phyloP scores from a whole-genome alignment of 2,329 filamentous ascomycete genomes.

The Penicillium hesseltinei region DNA sequence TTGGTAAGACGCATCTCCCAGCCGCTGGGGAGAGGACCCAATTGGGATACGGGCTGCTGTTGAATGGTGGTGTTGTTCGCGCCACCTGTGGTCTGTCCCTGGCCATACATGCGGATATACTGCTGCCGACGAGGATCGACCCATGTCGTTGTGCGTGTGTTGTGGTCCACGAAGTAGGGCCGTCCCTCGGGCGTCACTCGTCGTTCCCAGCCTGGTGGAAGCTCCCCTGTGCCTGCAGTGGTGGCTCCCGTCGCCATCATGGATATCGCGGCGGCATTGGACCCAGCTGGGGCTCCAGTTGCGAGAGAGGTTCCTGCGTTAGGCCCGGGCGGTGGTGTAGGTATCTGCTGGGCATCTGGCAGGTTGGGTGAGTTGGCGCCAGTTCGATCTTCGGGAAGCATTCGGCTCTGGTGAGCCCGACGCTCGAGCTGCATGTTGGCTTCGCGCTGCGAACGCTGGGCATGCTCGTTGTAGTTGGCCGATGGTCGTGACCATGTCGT shows the following conservation, averaged over 20 bases:
- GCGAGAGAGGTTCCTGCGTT: slow-evolving; percentile 26
- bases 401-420: slow-evolving; percentile 89
- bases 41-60: slow-evolving; percentile 94
- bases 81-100: slow-evolving; percentile 60
- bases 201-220: slow-evolving; percentile 95
- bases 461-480: slow-evolving; percentile 70
- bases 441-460: slow-evolving; percentile 76
- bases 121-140: slow-evolving; percentile 95
- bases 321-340: slow-evolving; percentile 46
- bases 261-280: slow-evolving; percentile 60
- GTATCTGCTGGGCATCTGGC: slow-evolving; percentile 48
- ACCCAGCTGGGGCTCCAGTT: slow-evolving; percentile 41
- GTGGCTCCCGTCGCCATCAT: slow-evolving; percentile 96
- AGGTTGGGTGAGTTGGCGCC: slow-evolving; percentile 87
- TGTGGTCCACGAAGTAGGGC: slow-evolving; percentile 97
- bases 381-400: slow-evolving; percentile 91
- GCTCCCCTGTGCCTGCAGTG: slow-evolving; percentile 88
- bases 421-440: slow-evolving; percentile 91
- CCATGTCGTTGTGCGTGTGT: slow-evolving; percentile 97
- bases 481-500: slow-evolving; percentile 95
- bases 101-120: slow-evolving; percentile 97
- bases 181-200: slow-evolving; percentile 91
- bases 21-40: slow-evolving; percentile 90
- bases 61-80: slow-evolving; percentile 80
- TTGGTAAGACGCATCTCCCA: slow-evolving; percentile 99